Base-by-base conservation (phyloP, 202 grass and related monocot genomes). In the Cymbopogon flexuosus region DNA sequence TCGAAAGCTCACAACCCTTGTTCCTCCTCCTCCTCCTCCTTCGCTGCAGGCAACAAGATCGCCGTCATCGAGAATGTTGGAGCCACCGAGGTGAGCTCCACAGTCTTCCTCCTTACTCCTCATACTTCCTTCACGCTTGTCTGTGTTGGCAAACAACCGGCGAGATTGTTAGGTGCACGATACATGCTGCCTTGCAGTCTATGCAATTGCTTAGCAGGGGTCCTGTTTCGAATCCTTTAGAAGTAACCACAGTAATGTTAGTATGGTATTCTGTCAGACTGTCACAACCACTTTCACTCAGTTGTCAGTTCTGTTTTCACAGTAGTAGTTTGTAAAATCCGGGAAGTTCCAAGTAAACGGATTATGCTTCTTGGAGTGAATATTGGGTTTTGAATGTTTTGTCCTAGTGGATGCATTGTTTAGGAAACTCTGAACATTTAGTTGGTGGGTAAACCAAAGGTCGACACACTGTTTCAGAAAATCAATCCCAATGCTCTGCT, bases 61-160 rank as follows among this genome's bases (percentile, higher is more conserved):
- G 87, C 92, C 61, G 87, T 99, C 64, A 83, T 96, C 21, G 92
- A 99, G 80, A 99, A 99, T 78, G 33, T 99, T 37, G 92, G 96
- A 70, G 92, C 92, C 63, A 99, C 96, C 6, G 92, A 96, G 96
- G 96, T 98, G 52, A 84, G 86, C 84, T 72, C 78, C 27, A 18
- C 65, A 1, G 4, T 3, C 66, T 31, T 30, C 65, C 52, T 18
- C 34, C 27, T 23, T 10, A 36, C 29, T 5, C 15, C 37, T 8
- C 34, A 3, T 66, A 29, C 37, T 21, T 68, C 35, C 24, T 6
- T 6, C 57, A 40, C 13, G 21, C 64, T 4, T 22, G 12, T 51
- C 10, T 79, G 30, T 6, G 56, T 11, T 15, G 7, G 27, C 45
- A 39, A 21, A 51, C 19, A 18, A 2, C 33, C 30, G 11, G 30